Base-by-base conservation (phyloP, 108 stramenopile genomes). In the Nitzschia putrida region DNA sequence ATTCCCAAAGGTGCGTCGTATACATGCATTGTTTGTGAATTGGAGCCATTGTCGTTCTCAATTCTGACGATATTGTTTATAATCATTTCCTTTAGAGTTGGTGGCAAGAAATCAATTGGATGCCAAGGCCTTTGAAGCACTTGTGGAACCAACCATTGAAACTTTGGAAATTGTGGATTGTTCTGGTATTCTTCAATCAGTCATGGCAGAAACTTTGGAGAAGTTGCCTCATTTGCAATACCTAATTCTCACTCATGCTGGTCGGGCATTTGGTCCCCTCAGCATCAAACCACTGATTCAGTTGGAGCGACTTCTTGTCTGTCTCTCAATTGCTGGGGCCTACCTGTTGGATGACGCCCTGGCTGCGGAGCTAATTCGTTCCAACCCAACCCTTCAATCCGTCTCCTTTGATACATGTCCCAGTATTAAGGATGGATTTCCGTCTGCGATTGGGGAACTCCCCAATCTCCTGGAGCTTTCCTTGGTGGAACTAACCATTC, bases 381-480 rank as follows among this genome's bases (percentile, higher is more conserved):
- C 76, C n/a, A 54, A 78, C 11, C 60, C 68, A 14, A 86, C 88
- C 10, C 77, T 93, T 4, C 79, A 81, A 44, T 90, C 89, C 0
- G 53, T 93, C n/a, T 80, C 85, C 26, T 87, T 89, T 53, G 74
- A 80, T 38, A 87, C 86, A 3, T 93, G 92, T 68, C 88, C 86
- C 25, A 64, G 88, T 42, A 55, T 93, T 12, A 88, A 86, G 13
- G 60, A 24, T 24, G 47, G 75, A 18, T 80, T 87, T 42, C 78
- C 84, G 44, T 56, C 77, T 52, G 71, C 86, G 10, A 51, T 84
- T 20, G 66, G 52, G 26, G 61, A 56, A 37, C 40, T 42, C 1
- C 21, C 50, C 14, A 67, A 53, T n/a, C 53, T 93, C 11, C 44
- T 88, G 67, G 92, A 93, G 63, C 57, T 93, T 50, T 80, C 87